These are phyloP conservation scores for Dictyostelium intermedium DNA, from an alignment of 78 protist genomes.

Conservation along the genomic window DNA sequence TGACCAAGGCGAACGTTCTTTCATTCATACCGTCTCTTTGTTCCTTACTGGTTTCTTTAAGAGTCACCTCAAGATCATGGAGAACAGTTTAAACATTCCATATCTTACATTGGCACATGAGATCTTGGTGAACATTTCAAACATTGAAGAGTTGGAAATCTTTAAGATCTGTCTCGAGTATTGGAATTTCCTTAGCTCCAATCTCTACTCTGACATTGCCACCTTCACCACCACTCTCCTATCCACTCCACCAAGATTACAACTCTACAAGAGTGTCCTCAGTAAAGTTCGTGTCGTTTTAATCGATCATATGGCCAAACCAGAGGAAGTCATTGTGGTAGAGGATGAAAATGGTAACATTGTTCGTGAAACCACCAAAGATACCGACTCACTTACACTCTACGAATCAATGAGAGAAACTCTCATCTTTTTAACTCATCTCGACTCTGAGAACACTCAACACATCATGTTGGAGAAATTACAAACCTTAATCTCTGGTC, in stretches of 20 bases:
- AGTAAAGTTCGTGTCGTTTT: conserved; percentile 89
- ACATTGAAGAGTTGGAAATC: conserved; percentile 93
- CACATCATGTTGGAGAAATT: conserved; percentile 92
- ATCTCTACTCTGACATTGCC: conserved; percentile 61
- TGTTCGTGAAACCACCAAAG: conserved; percentile 93
- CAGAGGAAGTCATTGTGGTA: conserved; percentile 98
- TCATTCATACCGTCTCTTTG: conserved; percentile 87
- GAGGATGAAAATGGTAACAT: conserved; percentile 98
- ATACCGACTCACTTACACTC: conserved; percentile 89
- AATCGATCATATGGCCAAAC: conserved; percentile 97
- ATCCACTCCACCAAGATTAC: conserved; percentile 59
- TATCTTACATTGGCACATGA: conserved; percentile 77
- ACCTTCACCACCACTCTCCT: conserved; percentile 4
- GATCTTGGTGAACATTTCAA: conserved; percentile 85
- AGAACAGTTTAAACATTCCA: conserved; percentile 50
- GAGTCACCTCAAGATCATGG: conserved; percentile 84
- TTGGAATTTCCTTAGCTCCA: conserved; percentile 89
- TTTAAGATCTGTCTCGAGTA: conserved; percentile 98
- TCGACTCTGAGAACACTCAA: conserved; percentile 95
- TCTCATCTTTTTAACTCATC: conserved; percentile 94
- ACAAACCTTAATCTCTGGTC: conserved; percentile 38
- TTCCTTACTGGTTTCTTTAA: conserved; percentile 91
- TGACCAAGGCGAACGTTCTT: conserved; percentile 68
- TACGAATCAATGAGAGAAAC: conserved; percentile 91
- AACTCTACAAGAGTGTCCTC: conserved; percentile 86